These are phyloP conservation scores for Mycena amicta DNA, from an alignment of 768 basidiomycete species.

Conservation along the genomic window DNA sequence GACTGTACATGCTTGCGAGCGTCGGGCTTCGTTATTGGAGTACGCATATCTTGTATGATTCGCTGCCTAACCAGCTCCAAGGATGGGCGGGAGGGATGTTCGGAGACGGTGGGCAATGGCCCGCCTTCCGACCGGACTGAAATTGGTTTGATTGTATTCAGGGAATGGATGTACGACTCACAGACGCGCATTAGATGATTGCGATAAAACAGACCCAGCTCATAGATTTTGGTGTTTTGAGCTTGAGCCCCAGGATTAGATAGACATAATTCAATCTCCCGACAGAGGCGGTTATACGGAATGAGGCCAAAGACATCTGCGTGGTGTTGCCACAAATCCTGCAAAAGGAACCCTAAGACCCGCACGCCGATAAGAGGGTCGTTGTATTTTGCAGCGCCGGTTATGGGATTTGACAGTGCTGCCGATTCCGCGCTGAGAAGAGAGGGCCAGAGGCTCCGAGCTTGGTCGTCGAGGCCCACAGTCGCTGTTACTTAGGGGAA, in stretches of 20 bases:
- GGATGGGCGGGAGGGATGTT: neutral
- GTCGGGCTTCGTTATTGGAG: neutral
- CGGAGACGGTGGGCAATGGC: neutral
- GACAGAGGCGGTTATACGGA: neutral
- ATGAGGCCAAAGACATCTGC: neutral
- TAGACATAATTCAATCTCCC: neutral
- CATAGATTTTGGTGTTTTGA: neutral
- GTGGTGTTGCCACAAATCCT: neutral
- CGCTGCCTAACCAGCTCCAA: neutral
- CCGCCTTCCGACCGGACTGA: neutral
- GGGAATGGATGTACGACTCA: neutral
- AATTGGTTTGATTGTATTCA: no score
- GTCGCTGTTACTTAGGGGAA: no score
- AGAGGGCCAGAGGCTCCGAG: no score
- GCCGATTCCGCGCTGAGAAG: no score
- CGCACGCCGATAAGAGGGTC: no score
- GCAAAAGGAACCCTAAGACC: neutral
- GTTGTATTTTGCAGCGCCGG: no score
- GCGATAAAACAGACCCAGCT: neutral
- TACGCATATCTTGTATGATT: neutral
- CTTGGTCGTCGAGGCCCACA: no score
- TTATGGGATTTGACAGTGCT: no score
- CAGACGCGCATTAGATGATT: neutral
- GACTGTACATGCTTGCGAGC: neutral
- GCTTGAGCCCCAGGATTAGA: neutral